phyloP scores from a whole-genome alignment of 495 filamentous ascomycete genomes.

The Hypoxylon subgilvum region DNA sequence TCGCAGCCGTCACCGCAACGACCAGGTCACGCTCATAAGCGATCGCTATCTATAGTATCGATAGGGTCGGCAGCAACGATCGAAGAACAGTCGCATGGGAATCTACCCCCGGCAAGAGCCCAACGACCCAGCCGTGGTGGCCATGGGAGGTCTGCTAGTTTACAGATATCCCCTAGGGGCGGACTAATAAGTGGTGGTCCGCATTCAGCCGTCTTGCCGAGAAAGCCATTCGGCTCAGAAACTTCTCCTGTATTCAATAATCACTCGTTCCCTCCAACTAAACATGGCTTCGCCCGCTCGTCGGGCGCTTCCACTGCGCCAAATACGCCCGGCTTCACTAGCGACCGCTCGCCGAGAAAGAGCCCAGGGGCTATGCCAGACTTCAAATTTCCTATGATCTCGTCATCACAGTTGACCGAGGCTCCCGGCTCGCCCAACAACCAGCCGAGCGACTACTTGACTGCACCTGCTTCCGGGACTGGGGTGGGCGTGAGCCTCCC shows the following conservation, averaged over 20 bases:
- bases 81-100: constrained; percentile 45
- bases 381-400: constrained; percentile 71
- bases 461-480: constrained; percentile 46
- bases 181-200: constrained; percentile 36
- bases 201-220: constrained; percentile 51
- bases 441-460: constrained; percentile 38
- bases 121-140: constrained; percentile 62
- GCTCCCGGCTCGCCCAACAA: constrained; percentile 7
- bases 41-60: constrained; percentile 95
- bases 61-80: constrained; percentile 71
- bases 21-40: constrained; percentile 56
- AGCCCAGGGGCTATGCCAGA: constrained; percentile 57
- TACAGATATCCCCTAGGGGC: constrained; percentile 74
- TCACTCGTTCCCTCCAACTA: constrained; percentile 54
- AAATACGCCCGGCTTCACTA: constrained; percentile 46
- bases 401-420: constrained; percentile 48
- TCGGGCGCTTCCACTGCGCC: constrained; percentile 48
- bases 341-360: constrained; percentile 43
- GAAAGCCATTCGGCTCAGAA: constrained; percentile 45
- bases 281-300: constrained; percentile 43
- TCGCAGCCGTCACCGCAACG: constrained; percentile 38
- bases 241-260: constrained; percentile 56
- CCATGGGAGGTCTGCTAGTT: constrained; percentile 82
- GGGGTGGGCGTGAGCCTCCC: constrained; percentile 43
- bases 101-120: constrained; percentile 36